phyloP scores from a whole-genome alignment of 179 eudicot genomes.

The Drosera spatulata region DNA sequence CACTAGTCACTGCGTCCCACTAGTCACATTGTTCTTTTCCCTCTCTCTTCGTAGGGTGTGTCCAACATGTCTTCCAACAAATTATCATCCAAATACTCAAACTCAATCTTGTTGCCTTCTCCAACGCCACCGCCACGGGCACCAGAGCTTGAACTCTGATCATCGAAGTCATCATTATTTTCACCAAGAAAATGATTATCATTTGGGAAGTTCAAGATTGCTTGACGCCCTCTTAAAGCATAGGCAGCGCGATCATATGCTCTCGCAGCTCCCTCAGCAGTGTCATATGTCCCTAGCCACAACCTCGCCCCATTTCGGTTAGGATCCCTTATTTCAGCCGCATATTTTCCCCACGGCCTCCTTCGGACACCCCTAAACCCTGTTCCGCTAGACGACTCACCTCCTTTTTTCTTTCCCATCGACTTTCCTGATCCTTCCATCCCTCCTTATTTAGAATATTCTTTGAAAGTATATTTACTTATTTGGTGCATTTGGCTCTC shows the following conservation, averaged over 20 bases:
- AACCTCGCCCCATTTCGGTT: slow-evolving; percentile 6
- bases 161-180: neutral
- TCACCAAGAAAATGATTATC: slow-evolving; percentile 2
- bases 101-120: slow-evolving; percentile 13
- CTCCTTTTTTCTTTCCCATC: neutral
- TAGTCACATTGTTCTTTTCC: neutral
- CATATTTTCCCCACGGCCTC: slow-evolving; percentile 11
- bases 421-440: neutral
- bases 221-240: slow-evolving; percentile 5
- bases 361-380: slow-evolving; percentile 6
- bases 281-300: neutral
- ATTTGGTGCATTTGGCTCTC: no score
- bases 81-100: slow-evolving; percentile 31
- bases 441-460: neutral
- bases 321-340: slow-evolving; percentile 11
- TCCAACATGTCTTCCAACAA: slow-evolving; percentile 33
- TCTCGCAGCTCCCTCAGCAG: slow-evolving; percentile 9
- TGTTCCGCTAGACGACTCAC: neutral
- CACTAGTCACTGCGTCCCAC: neutral
- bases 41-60: slow-evolving; percentile 13
- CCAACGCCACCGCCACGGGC: neutral
- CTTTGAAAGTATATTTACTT: no score
- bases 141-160: neutral
- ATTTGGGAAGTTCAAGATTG: slow-evolving; percentile 8
- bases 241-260: slow-evolving; percentile 9